These are phyloP conservation scores for Penicillium digitatum DNA, from an alignment of 2,329 filamentous ascomycete genomes.

Conservation along the genomic window DNA sequence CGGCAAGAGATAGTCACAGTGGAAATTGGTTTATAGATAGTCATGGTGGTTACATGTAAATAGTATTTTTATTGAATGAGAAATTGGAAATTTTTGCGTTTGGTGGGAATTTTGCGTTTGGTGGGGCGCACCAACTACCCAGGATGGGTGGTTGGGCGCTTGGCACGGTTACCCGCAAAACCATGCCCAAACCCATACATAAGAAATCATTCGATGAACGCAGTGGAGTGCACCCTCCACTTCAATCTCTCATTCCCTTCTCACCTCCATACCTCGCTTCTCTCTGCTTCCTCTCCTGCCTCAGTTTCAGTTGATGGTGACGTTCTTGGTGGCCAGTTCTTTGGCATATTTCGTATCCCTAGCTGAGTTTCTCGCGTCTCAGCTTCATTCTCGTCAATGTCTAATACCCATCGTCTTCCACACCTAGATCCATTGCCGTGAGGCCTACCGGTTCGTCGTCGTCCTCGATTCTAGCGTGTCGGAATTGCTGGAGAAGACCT, in stretches of 20 bases:
- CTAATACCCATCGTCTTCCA: neutral
- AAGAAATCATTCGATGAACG: neutral
- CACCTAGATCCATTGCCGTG: neutral
- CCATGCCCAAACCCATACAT: neutral
- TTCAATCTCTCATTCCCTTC: neutral
- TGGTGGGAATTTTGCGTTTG: no score
- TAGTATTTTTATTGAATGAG: no score
- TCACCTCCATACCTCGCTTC: no score
- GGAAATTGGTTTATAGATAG: no score
- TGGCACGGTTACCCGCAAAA: no score
- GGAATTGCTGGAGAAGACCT: neutral
- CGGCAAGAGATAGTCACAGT: no score
- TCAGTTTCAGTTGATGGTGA: neutral
- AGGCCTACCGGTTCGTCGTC: neutral
- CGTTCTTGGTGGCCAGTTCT: neutral
- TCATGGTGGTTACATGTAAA: no score
- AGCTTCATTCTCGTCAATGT: neutral
- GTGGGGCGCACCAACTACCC: no score
- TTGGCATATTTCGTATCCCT: neutral
- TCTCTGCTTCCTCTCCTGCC: neutral
- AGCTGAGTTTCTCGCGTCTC: neutral
- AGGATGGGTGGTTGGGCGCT: no score
- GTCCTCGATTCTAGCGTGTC: neutral
- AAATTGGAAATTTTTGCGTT: no score
- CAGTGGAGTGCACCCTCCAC: neutral